These are phyloP conservation scores for Cladosporium sp. DNA, from an alignment of 2,329 filamentous ascomycete genomes.

Conservation along the genomic window DNA sequence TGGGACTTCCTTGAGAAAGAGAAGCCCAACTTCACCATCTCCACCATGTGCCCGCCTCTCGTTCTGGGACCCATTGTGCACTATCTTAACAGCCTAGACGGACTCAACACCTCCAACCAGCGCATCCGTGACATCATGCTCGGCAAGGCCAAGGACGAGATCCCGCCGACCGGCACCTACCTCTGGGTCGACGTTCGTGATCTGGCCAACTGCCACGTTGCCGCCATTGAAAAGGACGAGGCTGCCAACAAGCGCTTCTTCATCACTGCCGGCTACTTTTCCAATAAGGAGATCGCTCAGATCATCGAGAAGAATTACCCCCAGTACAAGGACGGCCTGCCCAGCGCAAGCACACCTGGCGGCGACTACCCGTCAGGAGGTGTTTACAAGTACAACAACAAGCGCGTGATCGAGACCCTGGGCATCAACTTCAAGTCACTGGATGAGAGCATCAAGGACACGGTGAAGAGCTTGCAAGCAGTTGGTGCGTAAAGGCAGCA, in stretches of 20 bases:
- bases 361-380: conserved; percentile 46
- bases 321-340: conserved; percentile 47
- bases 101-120: conserved; percentile 69
- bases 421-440: conserved; percentile 57
- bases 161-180: conserved; percentile 54
- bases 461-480: conserved; percentile 59
- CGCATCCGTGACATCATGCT: conserved; percentile 60
- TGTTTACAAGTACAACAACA: conserved; percentile 55
- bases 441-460: conserved; percentile 58
- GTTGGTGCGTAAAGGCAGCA: conserved; percentile 39
- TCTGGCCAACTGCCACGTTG: conserved; percentile 61
- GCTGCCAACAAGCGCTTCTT: conserved; percentile 62
- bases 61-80: conserved; percentile 52
- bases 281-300: conserved; percentile 55
- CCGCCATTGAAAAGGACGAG: conserved; percentile 52
- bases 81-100: conserved; percentile 59
- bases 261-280: conserved; percentile 57
- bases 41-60: conserved; percentile 48
- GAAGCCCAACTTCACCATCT: conserved; percentile 47
- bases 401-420: conserved; percentile 51
- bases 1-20: conserved; percentile 52
- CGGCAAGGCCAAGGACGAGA: conserved; percentile 56
- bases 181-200: conserved; percentile 49
- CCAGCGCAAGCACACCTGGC: conserved; percentile 37
- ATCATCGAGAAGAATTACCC: conserved; percentile 55